Evolutionary conservation across 2,329 filamentous ascomycete genomes (phyloP), one percentile per base, ranked within the genome.

Genomic region (Calonectria montana): DNA sequence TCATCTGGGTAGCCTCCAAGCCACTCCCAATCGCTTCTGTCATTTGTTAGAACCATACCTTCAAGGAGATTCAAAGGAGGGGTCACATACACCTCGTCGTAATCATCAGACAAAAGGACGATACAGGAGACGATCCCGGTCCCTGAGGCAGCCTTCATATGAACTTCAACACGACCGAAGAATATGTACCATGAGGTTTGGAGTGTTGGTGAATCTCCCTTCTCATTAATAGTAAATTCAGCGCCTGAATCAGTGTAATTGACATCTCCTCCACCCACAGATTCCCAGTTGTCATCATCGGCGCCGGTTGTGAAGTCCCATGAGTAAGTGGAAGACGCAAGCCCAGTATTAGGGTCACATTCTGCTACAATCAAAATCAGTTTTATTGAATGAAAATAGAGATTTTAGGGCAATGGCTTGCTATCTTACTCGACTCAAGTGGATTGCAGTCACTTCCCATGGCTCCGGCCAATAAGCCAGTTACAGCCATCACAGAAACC

Each of bases 121-220:
- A 93, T 87, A 69, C 92, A 94, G 82, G 93, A 95, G 70, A 96
- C 92, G 73, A 96, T 94, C 25, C 94, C 94, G 1, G 87, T 88
- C 6, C 94, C 94, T 0, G 92, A 88, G 7, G 94, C 92, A 12
- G 93, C 89, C 82, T 94, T 93, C 83, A 95, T 86, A 21, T 88
- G 88, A 62, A 93, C 90, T 59, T 94, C 91, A 70, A 94, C 90
- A 74, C 90, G 90, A 48, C 94, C 94, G 77, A 95, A 96, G 92
- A 96, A 95, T 81, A 96, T 94, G 84, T 96, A 96, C 89, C 93
- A 95, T 75, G 92, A 88, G 21, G 88, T 88, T 79, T 88, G 88
- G 80, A 94, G 94, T 2, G 90, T 91, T 3, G 92, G 89, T 29
- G 85, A 87, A 50, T 91, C 89, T 4, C 84, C 84, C 59, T 87